Percentiles rank a stretch among this genome's conserved stretches.
Evolutionary conservation across 1,284 basidiomycete genomes (phyloP).

Genomic region (Apiotrichum veenhuisii): DNA sequence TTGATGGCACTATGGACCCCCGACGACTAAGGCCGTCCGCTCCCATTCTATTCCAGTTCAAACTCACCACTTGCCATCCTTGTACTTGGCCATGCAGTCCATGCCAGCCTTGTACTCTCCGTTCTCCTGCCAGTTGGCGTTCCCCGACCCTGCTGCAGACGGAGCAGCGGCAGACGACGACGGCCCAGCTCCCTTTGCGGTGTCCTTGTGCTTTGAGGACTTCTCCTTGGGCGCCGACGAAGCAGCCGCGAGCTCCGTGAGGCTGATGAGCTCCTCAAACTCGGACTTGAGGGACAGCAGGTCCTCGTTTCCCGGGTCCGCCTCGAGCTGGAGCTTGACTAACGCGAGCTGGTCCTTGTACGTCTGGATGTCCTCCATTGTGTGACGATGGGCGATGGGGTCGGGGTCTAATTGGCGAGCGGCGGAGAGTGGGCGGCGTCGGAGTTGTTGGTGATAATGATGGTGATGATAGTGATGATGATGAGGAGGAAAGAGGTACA

Average conservation of each 20-base stretch:
- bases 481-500: too few relatives aligned
- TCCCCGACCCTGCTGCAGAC: neutral
- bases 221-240: conserved; percentile 12
- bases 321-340: conserved; percentile 77
- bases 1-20: too few relatives aligned
- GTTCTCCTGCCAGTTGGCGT: conserved; percentile 35
- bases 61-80: conserved; percentile 69
- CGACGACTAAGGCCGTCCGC: too few relatives aligned
- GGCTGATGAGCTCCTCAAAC: conserved; percentile 81
- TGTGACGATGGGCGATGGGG: too few relatives aligned
- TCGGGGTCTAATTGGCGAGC: too few relatives aligned
- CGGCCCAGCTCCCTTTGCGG: conserved; percentile 7
- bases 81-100: conserved; percentile 88
- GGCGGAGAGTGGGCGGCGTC: too few relatives aligned
- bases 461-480: neutral
- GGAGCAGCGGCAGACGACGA: conserved; percentile 3
- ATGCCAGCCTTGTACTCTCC: conserved; percentile 66
- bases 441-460: too few relatives aligned
- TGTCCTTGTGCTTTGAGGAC: neutral
- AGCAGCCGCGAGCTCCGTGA: conserved; percentile 64
- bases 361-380: conserved; percentile 66
- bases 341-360: conserved; percentile 82
- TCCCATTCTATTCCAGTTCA: too few relatives aligned
- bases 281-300: conserved; percentile 66
- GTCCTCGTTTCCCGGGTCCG: conserved; percentile 78